A percentile compares a stretch with the other conserved stretches of the same genome.
These are phyloP conservation scores for Chlamydomonas incerta DNA, from an alignment of 139 green algal species.

Conservation along the genomic window DNA sequence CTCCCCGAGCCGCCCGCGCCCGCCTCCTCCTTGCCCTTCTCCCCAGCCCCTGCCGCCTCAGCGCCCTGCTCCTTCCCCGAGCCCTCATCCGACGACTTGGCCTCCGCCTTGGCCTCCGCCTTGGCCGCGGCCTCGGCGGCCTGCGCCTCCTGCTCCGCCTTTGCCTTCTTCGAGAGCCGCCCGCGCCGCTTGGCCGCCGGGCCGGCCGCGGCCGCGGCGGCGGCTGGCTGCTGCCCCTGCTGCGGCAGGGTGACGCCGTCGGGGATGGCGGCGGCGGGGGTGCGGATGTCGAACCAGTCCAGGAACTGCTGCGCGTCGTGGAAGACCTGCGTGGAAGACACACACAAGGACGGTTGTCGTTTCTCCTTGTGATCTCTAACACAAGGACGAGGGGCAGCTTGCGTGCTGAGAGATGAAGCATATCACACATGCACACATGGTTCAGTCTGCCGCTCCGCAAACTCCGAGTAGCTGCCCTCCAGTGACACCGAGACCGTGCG, in stretches of 20 bases:
- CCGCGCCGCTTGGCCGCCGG: background rate
- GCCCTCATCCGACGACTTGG: background rate
- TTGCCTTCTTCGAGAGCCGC: background rate
- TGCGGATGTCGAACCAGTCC: constrained; percentile 36
- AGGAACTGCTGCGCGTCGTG: constrained; percentile 23
- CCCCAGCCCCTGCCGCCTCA: too few relatives aligned
- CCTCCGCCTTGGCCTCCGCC: background rate
- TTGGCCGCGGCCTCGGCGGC: background rate
- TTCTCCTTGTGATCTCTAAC: too few relatives aligned
- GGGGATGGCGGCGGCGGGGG: background rate
- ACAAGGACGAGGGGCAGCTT: too few relatives aligned
- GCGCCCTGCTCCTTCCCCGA: background rate
- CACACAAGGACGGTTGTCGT: too few relatives aligned
- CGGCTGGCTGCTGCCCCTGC: background rate
- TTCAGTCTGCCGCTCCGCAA: too few relatives aligned
- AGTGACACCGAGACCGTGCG: background rate
- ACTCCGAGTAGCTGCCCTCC: too few relatives aligned
- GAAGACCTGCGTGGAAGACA: background rate
- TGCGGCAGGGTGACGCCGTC: background rate
- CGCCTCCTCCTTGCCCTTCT: background rate
- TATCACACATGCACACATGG: too few relatives aligned
- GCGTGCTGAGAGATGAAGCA: too few relatives aligned
- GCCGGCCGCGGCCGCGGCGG: background rate
- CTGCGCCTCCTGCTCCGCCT: background rate
- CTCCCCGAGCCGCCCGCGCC: background rate